Conservation (phyloP, 2,329 filamentous ascomycete genomes). For the Talaromyces sp. region DNA sequence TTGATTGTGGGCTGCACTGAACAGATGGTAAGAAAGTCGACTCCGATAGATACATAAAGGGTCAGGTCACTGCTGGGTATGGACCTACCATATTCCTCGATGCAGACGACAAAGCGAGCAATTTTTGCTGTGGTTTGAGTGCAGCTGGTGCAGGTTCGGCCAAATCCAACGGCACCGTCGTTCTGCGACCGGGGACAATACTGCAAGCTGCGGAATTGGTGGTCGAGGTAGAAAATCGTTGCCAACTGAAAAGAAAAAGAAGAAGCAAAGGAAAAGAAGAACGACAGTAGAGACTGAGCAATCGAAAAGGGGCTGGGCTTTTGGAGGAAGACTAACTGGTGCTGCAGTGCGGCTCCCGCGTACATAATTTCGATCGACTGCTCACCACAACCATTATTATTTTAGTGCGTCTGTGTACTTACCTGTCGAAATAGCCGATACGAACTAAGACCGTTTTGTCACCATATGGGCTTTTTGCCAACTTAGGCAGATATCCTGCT, state of each 20-base stretch:
- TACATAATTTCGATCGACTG: too few relatives aligned
- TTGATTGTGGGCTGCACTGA: not conserved
- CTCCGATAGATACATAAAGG: not conserved
- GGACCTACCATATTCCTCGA: not conserved
- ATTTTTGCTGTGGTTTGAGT: not conserved
- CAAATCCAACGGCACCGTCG: not conserved
- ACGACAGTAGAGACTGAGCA: not conserved
- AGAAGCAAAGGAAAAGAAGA: not conserved
- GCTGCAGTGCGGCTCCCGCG: too few relatives aligned
- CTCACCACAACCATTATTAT: not conserved
- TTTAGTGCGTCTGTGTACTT: not conserved
- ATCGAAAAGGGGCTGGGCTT: not conserved
- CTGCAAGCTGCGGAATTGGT: not conserved
- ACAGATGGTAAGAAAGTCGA: not conserved
- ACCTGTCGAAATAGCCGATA: not conserved
- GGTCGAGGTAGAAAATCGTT: not conserved
- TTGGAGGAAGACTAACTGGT: too few relatives aligned
- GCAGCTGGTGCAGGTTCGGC: not conserved
- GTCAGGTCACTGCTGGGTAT: not conserved
- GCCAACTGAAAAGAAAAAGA: not conserved
- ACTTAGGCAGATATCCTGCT: too few relatives aligned
- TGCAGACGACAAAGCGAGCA: not conserved
- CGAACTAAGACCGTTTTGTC: not conserved
- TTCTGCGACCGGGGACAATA: not conserved
- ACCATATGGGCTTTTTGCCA: not conserved